phyloP scores from a whole-genome alignment of 441 rosid species.

The Gossypium gossypioides region DNA sequence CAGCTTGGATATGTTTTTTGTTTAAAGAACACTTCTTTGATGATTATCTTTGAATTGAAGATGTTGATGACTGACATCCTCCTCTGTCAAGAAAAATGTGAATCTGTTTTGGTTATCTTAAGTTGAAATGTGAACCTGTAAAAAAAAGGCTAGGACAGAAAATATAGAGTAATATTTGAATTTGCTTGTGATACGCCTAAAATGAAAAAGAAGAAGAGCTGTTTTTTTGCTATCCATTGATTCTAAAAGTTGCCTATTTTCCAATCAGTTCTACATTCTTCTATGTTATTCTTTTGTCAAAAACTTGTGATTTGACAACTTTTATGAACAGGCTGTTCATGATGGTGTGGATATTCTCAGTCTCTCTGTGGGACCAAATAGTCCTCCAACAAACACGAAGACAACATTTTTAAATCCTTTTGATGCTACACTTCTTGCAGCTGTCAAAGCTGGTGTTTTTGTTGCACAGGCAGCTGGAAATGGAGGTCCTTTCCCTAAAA shows the following conservation, averaged over 20 bases:
- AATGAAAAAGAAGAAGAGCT: background rate
- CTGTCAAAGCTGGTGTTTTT: conserved; percentile 95
- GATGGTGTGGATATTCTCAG: conserved; percentile 97
- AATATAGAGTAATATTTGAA: background rate
- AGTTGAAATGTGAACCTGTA: background rate
- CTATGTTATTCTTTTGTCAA: background rate
- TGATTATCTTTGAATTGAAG: background rate
- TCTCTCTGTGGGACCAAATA: conserved; percentile 96
- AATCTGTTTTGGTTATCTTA: background rate
- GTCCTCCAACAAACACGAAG: conserved; percentile 82
- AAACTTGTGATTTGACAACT: conserved; percentile 13
- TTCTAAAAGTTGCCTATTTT: background rate
- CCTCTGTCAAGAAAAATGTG: background rate
- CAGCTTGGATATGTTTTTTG: background rate
- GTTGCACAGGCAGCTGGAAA: conserved; percentile 98
- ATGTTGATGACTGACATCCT: background rate
- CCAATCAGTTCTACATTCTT: background rate
- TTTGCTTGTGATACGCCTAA: background rate
- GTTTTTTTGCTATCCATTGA: background rate
- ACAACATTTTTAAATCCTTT: conserved; percentile 88
- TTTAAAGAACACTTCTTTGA: background rate
- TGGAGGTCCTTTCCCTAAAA: conserved; percentile 95
- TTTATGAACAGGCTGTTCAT: conserved; percentile 74
- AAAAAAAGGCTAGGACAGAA: background rate
- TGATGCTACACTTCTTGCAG: conserved; percentile 89